Evolutionary conservation across 1,284 basidiomycete genomes (phyloP), one percentile per base, ranked within the genome.

Genomic region (Cystobasidium pallidum): DNA sequence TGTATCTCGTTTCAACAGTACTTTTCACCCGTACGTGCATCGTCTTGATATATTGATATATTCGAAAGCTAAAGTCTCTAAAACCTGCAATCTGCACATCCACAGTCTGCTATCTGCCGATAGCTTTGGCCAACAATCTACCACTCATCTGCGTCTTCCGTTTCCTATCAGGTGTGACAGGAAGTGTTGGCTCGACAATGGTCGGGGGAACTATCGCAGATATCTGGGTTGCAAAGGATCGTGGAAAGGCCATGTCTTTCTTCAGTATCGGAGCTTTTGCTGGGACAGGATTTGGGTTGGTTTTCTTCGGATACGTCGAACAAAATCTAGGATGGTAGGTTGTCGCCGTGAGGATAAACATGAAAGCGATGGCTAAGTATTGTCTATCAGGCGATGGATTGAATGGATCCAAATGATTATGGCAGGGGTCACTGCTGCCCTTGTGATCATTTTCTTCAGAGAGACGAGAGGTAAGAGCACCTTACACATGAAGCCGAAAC

Each of bases 1-100:
- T 89, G 54, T 86, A 88, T 77, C 68, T 86, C 72, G 74, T 85
- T n/a, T 79, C 86, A 0, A 82, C 88, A 24, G 26, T 65, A 45
- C 54, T 75, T 17, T 75, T 72, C 51, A 70, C 66, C 6, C 54
- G 67, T 64, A 34, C 21, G 58, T 43, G 15, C 34, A n/a, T 17
- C 8, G 51, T n/a, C 3, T 39, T 32, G 32, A 13, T 4, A n/a
- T 21, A 1, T 61, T 28, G 7, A 1, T 54, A 8, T 2, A 3
- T 26, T 8, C 1, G 11, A 28, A n/a, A 3, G 21, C 57, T 43
- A 11, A 41, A 11, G 10, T 2, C 13, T 21, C 57, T 17, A 15
- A 49, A 19, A 28, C 34, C 2, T 51, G 19, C 26, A 47, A 7
- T 49, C 24, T 11, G 21, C 43, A n/a, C 1, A 19, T 34, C 15